Percentiles rank a stretch among this genome's conserved stretches.
Evolutionary conservation across 1,284 basidiomycete genomes (phyloP).

Genomic region (Chalciporus sp.): DNA sequence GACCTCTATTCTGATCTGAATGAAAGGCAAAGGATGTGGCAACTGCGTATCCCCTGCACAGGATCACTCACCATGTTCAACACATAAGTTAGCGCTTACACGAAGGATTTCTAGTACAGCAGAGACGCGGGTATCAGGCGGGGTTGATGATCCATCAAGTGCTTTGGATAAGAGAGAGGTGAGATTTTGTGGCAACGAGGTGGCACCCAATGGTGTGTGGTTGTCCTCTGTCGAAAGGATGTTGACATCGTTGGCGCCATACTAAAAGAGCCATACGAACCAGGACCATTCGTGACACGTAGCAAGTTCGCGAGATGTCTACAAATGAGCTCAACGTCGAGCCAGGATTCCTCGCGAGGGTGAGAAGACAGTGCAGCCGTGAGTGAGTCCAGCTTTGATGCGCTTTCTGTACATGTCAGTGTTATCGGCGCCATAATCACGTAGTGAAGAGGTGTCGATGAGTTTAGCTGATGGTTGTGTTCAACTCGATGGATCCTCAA

Average conservation of each 20-base stretch:
- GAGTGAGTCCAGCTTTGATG: conserved; percentile 33
- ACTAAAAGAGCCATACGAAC: conserved; percentile 33
- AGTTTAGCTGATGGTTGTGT: not conserved
- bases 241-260: conserved; percentile 13
- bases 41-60: not conserved
- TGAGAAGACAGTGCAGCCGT: conserved; percentile 39
- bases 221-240: conserved; percentile 54
- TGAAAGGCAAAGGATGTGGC: conserved; percentile 3
- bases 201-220: conserved; percentile 67
- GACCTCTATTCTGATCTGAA: conserved; percentile 65
- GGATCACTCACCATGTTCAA: conserved; percentile 66
- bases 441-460: not conserved
- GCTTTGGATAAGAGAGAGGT: conserved; percentile 59
- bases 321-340: conserved; percentile 51
- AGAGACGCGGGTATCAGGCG: conserved; percentile 45
- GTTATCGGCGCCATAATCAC: conserved; percentile 26
- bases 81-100: conserved; percentile 77
- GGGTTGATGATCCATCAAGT: conserved; percentile 50
- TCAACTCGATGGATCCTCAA: not conserved
- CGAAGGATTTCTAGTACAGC: conserved; percentile 69
- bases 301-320: conserved; percentile 64
- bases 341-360: conserved; percentile 48
- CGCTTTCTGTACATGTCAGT: conserved; percentile 30
- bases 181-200: conserved; percentile 63
- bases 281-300: conserved; percentile 52